These are phyloP conservation scores for Globisporangium camurandrum DNA, from an alignment of 352 stramenopile genomes.

Conservation along the genomic window DNA sequence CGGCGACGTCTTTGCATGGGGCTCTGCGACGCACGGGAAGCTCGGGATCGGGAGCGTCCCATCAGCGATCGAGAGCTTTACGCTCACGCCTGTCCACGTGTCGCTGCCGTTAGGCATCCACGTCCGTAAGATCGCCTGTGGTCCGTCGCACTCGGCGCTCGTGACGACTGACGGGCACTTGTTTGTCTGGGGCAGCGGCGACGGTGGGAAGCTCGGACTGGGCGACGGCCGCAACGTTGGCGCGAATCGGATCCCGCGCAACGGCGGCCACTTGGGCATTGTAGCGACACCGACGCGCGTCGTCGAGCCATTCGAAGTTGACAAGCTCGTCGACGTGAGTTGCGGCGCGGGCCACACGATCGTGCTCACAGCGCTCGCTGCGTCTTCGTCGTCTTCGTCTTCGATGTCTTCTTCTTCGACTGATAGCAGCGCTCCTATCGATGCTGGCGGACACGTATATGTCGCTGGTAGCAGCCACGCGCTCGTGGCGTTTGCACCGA, in stretches of 20 bases:
- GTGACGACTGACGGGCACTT: constrained; percentile 46
- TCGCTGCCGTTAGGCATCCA: constrained; percentile 14
- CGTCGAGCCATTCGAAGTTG: constrained; percentile 22
- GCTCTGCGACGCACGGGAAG: constrained; percentile 64
- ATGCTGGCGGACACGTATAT: constrained; percentile 33
- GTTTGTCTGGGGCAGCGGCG: constrained; percentile 69
- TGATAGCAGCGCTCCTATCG: constrained; percentile 5
- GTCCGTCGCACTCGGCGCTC: constrained; percentile 66
- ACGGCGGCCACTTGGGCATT: constrained; percentile 35
- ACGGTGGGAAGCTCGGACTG: constrained; percentile 63
- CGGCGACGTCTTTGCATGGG: constrained; percentile 69
- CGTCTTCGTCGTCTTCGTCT: too few relatives aligned
- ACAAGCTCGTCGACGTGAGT: constrained; percentile 58
- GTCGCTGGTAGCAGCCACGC: constrained; percentile 64
- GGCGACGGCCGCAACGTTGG: constrained; percentile 56
- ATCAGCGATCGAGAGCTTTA: constrained; percentile 59
- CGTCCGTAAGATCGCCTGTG: constrained; percentile 65
- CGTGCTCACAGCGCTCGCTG: constrained; percentile 39
- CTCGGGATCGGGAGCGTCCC: constrained; percentile 44
- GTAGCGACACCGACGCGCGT: constrained; percentile 36
- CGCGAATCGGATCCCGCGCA: constrained; percentile 48
- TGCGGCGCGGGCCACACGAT: constrained; percentile 60
- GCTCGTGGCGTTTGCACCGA: constrained; percentile 49
- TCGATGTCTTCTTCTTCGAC: too few relatives aligned
- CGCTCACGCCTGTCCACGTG: constrained; percentile 37